Conservation (phyloP, 768 basidiomycete genomes). For the Pleurotus cornucopiae region DNA sequence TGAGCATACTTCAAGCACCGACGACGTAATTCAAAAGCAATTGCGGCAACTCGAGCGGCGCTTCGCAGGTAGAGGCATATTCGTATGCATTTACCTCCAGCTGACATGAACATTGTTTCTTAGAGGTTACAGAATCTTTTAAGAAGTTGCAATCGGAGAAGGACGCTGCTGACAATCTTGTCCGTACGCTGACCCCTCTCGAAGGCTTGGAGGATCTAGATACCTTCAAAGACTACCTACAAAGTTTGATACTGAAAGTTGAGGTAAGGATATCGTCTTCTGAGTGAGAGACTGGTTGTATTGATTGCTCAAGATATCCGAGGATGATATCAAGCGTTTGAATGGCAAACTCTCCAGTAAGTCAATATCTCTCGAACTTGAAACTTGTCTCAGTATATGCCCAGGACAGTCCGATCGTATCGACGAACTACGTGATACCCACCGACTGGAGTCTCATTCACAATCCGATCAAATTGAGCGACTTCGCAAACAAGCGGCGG, state of each 20-base stretch:
- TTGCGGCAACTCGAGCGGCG: slow-evolving; percentile 71
- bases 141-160: slow-evolving; percentile 74
- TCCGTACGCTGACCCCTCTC: slow-evolving; percentile 70
- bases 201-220: slow-evolving; percentile 59
- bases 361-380: slow-evolving; percentile 15
- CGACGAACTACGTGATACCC: slow-evolving; percentile 82
- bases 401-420: slow-evolving; percentile 81
- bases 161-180: slow-evolving; percentile 57
- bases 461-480: slow-evolving; percentile 71
- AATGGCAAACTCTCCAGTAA: slow-evolving; percentile 69
- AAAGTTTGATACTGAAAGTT: slow-evolving; percentile 59
- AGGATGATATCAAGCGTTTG: slow-evolving; percentile 77
- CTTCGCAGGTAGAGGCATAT: slow-evolving; percentile 53
- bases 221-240: slow-evolving; percentile 70
- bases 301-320: slow-evolving; percentile 44
- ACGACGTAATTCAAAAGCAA: slow-evolving; percentile 62
- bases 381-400: slow-evolving; percentile 4
- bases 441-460: slow-evolving; percentile 75
- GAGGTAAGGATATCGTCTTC: slow-evolving; percentile 47
- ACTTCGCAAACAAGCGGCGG: slow-evolving; percentile 62
- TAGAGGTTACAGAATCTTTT: slow-evolving; percentile 78
- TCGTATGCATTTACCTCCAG: background rate
- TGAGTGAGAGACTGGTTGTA: background rate
- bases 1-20: slow-evolving; percentile 1
- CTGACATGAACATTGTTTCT: slow-evolving; percentile 2